Evolutionary conservation across 1,139 yeast species (phyloP).

Genomic region (Geotrichum macrosporum): DNA sequence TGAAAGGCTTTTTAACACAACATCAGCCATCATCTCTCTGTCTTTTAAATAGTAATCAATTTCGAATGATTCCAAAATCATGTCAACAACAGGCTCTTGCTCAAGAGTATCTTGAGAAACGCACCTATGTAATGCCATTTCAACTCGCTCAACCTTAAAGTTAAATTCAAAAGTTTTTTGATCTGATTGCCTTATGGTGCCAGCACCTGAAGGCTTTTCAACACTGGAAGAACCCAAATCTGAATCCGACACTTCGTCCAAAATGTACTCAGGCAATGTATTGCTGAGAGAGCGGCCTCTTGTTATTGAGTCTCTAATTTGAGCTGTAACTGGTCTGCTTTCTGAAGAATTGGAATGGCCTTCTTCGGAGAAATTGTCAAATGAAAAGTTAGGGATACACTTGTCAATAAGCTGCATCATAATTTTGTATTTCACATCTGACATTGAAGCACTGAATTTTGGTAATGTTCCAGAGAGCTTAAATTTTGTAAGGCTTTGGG

Average conservation of each 20-base stretch:
- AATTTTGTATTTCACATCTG: slow-evolving; percentile 86
- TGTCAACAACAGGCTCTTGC: slow-evolving; percentile 65
- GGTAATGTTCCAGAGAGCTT: slow-evolving; percentile 82
- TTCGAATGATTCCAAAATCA: slow-evolving; percentile 62
- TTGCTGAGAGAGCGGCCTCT: slow-evolving; percentile 10
- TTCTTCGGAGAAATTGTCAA: slow-evolving; percentile 27
- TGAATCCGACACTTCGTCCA: slow-evolving; percentile 4
- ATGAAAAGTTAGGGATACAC: slow-evolving; percentile 60
- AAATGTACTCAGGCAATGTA: slow-evolving; percentile 4
- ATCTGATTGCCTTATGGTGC: slow-evolving; percentile 14
- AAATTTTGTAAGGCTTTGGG: slow-evolving; percentile 65
- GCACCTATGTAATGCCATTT: slow-evolving; percentile 64
- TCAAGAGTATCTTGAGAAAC: slow-evolving; percentile 55
- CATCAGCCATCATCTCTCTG: slow-evolving; percentile 60
- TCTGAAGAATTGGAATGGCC: slow-evolving; percentile 23
- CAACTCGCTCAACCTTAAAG: slow-evolving; percentile 61
- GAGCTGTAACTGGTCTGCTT: not conserved
- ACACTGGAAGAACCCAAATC: slow-evolving; percentile 10
- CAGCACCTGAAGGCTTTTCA: not conserved
- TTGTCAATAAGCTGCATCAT: slow-evolving; percentile 71
- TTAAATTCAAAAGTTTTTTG: slow-evolving; percentile 70
- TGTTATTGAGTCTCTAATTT: not conserved
- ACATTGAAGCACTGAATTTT: slow-evolving; percentile 60
- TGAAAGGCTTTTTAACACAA: slow-evolving; percentile 59
- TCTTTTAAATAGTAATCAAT: slow-evolving; percentile 59